These are phyloP conservation scores for Endocalyx cinctus DNA, from an alignment of 2,329 filamentous ascomycete species.

Conservation along the genomic window DNA sequence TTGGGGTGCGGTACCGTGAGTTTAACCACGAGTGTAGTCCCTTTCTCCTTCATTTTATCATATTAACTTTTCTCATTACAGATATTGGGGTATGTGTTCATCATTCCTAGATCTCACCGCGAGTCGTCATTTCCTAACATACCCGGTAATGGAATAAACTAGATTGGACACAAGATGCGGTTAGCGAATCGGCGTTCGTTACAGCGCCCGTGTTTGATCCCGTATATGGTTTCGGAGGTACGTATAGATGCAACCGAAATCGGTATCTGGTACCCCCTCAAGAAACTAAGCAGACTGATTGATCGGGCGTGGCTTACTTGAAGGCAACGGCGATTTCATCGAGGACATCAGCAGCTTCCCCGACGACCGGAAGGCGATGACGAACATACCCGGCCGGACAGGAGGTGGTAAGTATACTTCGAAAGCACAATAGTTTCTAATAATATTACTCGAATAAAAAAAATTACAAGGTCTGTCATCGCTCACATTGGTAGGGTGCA, in stretches of 20 bases:
- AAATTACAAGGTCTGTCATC: conserved; percentile 1
- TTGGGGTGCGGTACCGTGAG: no score
- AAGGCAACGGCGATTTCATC: no score
- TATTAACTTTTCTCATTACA: no score
- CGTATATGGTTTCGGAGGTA: conserved; percentile 18
- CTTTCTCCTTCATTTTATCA: no score
- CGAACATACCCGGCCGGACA: conserved; percentile 18
- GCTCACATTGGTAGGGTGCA: conserved; percentile 13
- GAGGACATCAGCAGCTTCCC: no score
- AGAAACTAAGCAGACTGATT: conserved; percentile 1
- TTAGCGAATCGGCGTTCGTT: conserved; percentile 12
- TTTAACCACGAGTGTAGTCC: no score
- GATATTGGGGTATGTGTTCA: no score
- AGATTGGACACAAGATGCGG: conserved; percentile 22
- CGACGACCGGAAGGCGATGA: conserved; percentile 7
- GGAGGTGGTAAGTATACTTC: conserved; percentile 19
- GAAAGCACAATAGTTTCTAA: not conserved
- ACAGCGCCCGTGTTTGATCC: conserved; percentile 23
- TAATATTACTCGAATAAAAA: no score
- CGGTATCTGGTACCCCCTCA: not conserved
- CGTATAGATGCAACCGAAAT: no score
- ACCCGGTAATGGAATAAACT: no score
- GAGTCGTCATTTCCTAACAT: no score
- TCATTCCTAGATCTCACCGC: no score
- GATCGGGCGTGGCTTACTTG: conserved; percentile 22